Evolutionary conservation across 331 rosid genomes (phyloP).

Genomic region (Telfairia occidentalis): DNA sequence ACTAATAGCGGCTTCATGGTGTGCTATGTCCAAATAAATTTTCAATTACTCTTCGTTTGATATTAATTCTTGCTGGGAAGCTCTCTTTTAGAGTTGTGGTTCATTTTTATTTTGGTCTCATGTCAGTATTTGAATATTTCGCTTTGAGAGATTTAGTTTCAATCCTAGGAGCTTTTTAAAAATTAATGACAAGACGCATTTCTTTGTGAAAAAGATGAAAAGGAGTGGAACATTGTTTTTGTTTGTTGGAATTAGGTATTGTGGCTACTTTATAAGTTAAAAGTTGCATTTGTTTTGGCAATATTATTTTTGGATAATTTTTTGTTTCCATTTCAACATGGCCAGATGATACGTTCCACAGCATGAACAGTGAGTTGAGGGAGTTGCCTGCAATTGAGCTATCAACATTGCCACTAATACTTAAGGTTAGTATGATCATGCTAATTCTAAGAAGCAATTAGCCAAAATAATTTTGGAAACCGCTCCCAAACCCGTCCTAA

Average conservation of each 20-base stretch:
- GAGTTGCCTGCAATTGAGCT: conserved; percentile 80
- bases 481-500: not conserved
- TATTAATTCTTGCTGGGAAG: not conserved
- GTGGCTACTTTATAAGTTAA: not conserved
- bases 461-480: not conserved
- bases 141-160: not conserved
- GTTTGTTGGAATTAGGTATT: not conserved
- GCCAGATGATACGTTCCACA: conserved; percentile 64
- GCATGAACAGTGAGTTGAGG: conserved; percentile 63
- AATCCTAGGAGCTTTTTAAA: not conserved
- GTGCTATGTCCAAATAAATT: not conserved
- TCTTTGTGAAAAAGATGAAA: not conserved
- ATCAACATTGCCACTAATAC: conserved; percentile 70
- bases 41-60: not conserved
- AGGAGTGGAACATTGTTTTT: not conserved
- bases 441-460: not conserved
- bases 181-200: not conserved
- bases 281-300: not conserved
- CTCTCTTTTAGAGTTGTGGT: not conserved
- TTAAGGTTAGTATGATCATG: conserved; percentile 40
- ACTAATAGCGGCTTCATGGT: not conserved
- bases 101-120: not conserved
- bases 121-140: not conserved
- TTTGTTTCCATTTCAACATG: conserved; percentile 7
- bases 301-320: not conserved